Conservation (phyloP, 306 rosid genomes). For the Fagus sylvatica region DNA sequence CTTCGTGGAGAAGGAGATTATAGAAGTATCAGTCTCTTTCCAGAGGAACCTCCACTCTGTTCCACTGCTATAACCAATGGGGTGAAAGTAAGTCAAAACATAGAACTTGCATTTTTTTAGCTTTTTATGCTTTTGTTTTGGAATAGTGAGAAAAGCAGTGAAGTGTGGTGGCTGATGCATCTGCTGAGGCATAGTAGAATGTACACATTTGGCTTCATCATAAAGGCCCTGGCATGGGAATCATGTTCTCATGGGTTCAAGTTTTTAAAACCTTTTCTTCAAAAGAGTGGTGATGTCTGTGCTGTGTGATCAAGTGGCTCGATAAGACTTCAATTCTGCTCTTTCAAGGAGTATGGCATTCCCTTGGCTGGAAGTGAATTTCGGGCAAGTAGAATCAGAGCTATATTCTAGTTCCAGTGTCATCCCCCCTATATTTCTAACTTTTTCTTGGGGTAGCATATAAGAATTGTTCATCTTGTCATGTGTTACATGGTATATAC, state of each 20-base stretch:
- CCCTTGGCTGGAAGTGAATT: background rate
- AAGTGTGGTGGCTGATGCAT: constrained; percentile 3
- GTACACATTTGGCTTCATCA: constrained; percentile 3
- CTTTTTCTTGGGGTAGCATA: background rate
- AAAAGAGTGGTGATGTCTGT: background rate
- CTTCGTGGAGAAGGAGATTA: constrained; percentile 40
- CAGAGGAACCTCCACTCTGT: constrained; percentile 75
- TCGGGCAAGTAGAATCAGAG: background rate
- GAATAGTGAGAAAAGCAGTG: constrained; percentile 4
- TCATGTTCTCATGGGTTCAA: background rate
- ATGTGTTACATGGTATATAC: background rate
- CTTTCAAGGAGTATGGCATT: background rate
- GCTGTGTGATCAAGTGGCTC: background rate
- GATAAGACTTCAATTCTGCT: background rate
- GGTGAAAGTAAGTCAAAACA: constrained; percentile 57
- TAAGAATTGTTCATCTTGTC: constrained; percentile 17
- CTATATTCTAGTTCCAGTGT: background rate
- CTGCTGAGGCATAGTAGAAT: constrained; percentile 20
- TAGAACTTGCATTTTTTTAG: background rate
- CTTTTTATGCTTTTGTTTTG: constrained; percentile 5
- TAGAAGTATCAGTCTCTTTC: constrained; percentile 67
- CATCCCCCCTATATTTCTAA: background rate
- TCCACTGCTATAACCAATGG: constrained; percentile 74
- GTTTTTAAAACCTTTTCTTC: background rate
- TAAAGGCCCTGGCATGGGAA: constrained; percentile 8